phyloP scores from a whole-genome alignment of 805 yeast genomes.

The Wickerhamiella kazuoi region DNA sequence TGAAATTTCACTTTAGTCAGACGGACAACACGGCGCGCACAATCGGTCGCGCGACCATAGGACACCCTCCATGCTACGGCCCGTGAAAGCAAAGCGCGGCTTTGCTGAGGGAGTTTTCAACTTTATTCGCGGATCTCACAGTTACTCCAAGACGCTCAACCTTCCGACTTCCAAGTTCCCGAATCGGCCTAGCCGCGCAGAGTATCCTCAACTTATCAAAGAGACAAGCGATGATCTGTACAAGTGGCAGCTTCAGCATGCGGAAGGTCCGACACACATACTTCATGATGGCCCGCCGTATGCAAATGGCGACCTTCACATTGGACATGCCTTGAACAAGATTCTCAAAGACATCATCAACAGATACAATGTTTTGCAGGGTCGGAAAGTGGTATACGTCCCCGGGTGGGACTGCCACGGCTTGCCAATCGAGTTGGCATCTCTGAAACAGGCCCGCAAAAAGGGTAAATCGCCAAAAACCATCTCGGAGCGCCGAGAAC shows the following conservation, averaged over 20 bases:
- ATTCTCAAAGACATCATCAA: conserved; percentile 71
- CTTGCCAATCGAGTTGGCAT: conserved; percentile 83
- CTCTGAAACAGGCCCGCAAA: conserved; percentile 30
- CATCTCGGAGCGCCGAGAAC: conserved; percentile 36
- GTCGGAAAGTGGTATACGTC: conserved; percentile 46
- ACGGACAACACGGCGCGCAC: too few species aligned
- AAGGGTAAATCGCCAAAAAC: conserved; percentile 19
- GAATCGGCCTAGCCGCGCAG: conserved; percentile 33
- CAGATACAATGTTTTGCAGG: conserved; percentile 46
- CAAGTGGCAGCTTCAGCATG: conserved; percentile 32
- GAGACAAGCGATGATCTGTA: conserved; percentile 45
- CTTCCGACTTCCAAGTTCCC: conserved; percentile 61
- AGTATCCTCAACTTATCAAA: conserved; percentile 29
- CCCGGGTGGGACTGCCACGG: conserved; percentile 99
- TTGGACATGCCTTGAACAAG: conserved; percentile 86
- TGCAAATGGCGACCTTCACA: conserved; percentile 85
- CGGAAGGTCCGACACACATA: conserved; percentile 23
- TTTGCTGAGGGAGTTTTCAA: background rate
- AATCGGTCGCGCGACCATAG: too few species aligned
- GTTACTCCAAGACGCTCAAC: conserved; percentile 34
- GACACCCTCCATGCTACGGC: too few species aligned
- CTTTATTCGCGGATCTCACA: conserved; percentile 11
- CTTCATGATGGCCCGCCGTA: conserved; percentile 98
- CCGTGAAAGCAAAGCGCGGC: too few species aligned
- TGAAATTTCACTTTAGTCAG: too few species aligned